These are phyloP conservation scores for Macadamia integrifolia DNA, from an alignment of 164 flowering plant genomes.

Conservation along the genomic window DNA sequence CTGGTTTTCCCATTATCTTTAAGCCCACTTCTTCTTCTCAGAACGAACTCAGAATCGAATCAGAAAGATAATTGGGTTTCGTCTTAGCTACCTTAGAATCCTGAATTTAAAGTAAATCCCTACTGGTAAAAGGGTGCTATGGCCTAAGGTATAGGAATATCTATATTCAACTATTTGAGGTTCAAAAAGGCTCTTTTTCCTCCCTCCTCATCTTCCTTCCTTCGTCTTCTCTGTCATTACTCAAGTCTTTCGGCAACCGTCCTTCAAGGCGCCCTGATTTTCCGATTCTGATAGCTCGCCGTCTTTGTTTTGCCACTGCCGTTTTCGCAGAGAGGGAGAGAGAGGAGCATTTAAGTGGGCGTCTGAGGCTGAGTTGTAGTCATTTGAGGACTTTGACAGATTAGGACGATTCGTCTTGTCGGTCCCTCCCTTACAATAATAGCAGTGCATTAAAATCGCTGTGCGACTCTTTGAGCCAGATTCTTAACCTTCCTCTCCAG, in stretches of 20 bases:
- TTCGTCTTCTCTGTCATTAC: no score
- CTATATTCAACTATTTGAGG: background rate
- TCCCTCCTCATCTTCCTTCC: background rate
- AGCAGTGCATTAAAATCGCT: slow-evolving; percentile 27
- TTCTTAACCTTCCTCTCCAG: slow-evolving; percentile 7
- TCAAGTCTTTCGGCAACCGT: no score
- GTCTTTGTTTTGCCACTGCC: slow-evolving; percentile 20
- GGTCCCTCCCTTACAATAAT: slow-evolving; percentile 16
- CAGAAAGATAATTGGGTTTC: slow-evolving; percentile 10
- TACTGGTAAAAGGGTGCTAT: background rate
- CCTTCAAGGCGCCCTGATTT: background rate
- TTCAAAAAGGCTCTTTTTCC: slow-evolving; percentile 7
- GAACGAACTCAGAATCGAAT: slow-evolving; percentile 29
- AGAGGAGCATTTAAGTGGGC: slow-evolving; percentile 32
- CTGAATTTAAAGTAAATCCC: background rate
- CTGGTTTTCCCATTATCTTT: slow-evolving; percentile 8
- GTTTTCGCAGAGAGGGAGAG: slow-evolving; percentile 9
- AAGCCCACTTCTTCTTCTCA: slow-evolving; percentile 21
- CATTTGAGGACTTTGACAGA: background rate
- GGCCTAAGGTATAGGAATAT: no score
- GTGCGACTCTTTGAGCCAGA: slow-evolving; percentile 14
- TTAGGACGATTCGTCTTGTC: slow-evolving; percentile 8
- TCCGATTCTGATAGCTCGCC: slow-evolving; percentile 21
- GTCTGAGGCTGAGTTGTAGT: slow-evolving; percentile 5
- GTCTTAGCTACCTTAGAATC: slow-evolving; percentile 10